These are phyloP conservation scores for Backusella tuberculispora DNA, from an alignment of 192 early-diverging fungal species.

Conservation along the genomic window DNA sequence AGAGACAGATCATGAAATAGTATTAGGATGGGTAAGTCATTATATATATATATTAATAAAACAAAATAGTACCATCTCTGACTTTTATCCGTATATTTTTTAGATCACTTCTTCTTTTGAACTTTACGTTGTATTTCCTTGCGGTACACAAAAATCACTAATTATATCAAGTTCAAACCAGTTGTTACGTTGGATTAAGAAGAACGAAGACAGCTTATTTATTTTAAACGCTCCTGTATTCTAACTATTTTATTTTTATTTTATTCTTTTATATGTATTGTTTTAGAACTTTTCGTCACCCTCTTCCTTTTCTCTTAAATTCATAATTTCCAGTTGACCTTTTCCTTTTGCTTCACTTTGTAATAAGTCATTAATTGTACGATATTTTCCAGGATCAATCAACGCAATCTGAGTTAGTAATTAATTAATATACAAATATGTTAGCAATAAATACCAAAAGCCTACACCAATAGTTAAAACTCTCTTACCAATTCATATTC, in stretches of 20 bases:
- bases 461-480: background rate
- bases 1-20: conserved; percentile 51
- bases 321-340: conserved; percentile 89
- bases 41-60: background rate
- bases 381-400: conserved; percentile 94
- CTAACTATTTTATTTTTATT: conserved; percentile 42
- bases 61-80: background rate
- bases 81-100: background rate
- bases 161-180: conserved; percentile 66
- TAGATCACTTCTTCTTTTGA: conserved; percentile 68
- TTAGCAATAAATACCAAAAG: background rate
- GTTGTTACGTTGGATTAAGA: conserved; percentile 74
- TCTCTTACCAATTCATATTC: conserved; percentile 83
- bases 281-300: conserved; percentile 63
- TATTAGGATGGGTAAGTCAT: conserved; percentile 65
- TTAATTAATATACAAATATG: background rate
- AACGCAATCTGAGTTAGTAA: conserved; percentile 61
- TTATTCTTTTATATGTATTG: too few species aligned
- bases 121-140: conserved; percentile 68
- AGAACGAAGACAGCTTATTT: conserved; percentile 72
- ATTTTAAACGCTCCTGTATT: conserved; percentile 75
- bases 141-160: conserved; percentile 60
- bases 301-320: conserved; percentile 70
- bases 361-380: conserved; percentile 83
- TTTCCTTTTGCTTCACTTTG: conserved; percentile 84